Evolutionary conservation across 2,329 filamentous ascomycete species (phyloP), one percentile per base, ranked within the genome.

Genomic region (Talaromyces pinophilus): DNA sequence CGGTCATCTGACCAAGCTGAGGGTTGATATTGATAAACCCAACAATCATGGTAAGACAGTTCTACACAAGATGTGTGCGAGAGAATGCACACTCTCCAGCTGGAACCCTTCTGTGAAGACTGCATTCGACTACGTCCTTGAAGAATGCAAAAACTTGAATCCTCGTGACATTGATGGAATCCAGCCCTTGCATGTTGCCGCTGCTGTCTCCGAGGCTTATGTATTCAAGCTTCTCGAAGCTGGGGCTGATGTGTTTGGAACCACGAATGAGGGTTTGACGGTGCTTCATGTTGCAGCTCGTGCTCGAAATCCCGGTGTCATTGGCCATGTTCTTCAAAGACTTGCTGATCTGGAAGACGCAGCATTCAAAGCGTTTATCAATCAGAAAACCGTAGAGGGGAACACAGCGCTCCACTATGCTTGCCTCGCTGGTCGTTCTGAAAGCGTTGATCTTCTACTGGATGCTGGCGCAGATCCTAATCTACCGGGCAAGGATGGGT

Each of bases 341-440:
- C 15, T 65, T 22, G 17, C n/a, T 3, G 10, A 19, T 10, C 25
- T 42, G 10, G 46, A 62, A 48, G 25, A 30, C 28, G 44, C 28
- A 2, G n/a, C 42, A 22, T 17, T 22, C 35, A 57, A 19, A 28
- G 28, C 50, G 17, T 70, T 70, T 38, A 44, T 71, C 19, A 67
- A 70, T 46, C 59, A 61, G 33, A 42, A 66, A 68, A 65, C 55
- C 30, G 22, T 2, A 35, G 64, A 69, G 13, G 69, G 67, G 15
- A 28, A 52, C n/a, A 40, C 69, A 25, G 66, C 70, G 7, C 67
- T 71, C 50, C 70, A 71, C 42, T 69, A 66, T 44, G 69, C 70
- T 33, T 71, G 67, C 57, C 59, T 61, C 33, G 69, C 67, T 28
- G 65, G 46, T 25, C 46, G 46, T 28, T 22, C 42, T 11, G 59